phyloP scores from a whole-genome alignment of 2,329 filamentous ascomycete species.

The Cordyceps tenuipes region DNA sequence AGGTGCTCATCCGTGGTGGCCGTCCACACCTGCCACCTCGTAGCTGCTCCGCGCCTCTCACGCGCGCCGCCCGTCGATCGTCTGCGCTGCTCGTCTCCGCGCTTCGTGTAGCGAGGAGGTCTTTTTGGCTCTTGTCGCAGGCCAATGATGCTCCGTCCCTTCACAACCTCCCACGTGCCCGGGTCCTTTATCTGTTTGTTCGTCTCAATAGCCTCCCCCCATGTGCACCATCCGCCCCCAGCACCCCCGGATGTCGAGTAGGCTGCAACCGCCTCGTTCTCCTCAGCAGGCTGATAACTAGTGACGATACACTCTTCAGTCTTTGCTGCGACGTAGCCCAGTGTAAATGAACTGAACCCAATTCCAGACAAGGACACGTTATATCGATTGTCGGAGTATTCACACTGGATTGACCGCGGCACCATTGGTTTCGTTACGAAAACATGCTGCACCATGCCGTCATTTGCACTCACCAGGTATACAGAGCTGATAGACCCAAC shows the following conservation, averaged over 20 bases:
- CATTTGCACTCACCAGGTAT: constrained; percentile 44
- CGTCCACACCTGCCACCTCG: constrained; percentile 47
- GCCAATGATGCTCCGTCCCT: constrained; percentile 54
- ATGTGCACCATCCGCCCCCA: constrained; percentile 39
- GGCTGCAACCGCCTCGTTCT: constrained; percentile 48
- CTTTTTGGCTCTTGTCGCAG: constrained; percentile 39
- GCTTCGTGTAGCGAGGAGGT: not conserved
- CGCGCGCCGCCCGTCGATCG: constrained; percentile 12
- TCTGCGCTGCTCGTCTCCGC: constrained; percentile 12
- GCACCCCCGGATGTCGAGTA: constrained; percentile 28
- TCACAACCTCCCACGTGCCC: constrained; percentile 56
- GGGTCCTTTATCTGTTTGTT: constrained; percentile 50
- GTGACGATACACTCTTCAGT: constrained; percentile 57
- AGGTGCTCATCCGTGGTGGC: constrained; percentile 36
- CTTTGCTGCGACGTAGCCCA: constrained; percentile 54
- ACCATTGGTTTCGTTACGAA: constrained; percentile 52
- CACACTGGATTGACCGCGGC: constrained; percentile 50
- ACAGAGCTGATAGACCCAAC: constrained; percentile 50
- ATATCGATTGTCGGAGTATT: constrained; percentile 36
- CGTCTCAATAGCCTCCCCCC: constrained; percentile 42
- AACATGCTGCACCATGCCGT: constrained; percentile 45
- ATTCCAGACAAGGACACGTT: constrained; percentile 11
- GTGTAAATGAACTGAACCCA: constrained; percentile 53
- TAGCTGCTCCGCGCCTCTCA: constrained; percentile 7
- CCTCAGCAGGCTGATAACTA: constrained; percentile 47